Conservation (phyloP, 177 flowering plant genomes). For the Telopea speciosissima region DNA sequence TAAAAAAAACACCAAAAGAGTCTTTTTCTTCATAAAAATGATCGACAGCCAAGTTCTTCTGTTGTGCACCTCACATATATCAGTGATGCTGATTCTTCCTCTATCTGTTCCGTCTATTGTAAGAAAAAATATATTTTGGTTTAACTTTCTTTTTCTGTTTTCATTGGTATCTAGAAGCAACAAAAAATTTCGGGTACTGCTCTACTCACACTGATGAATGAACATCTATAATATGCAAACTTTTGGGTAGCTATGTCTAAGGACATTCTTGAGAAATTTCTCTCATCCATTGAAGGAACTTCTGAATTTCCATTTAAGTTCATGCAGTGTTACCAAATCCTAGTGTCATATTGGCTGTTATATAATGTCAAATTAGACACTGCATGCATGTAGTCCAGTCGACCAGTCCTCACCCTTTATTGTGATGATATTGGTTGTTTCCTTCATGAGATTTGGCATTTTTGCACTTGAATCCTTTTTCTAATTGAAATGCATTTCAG, state of each 20-base stretch:
- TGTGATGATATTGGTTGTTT: background rate
- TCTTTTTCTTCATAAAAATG: too few relatives aligned
- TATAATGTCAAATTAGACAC: background rate
- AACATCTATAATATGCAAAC: too few relatives aligned
- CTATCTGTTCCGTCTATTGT: too few relatives aligned
- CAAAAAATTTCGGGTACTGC: too few relatives aligned
- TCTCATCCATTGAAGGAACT: background rate
- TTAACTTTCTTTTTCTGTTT: too few relatives aligned
- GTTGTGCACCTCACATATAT: too few relatives aligned
- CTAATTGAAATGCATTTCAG: slow-evolving; percentile 4
- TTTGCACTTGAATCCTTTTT: background rate
- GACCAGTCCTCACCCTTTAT: background rate
- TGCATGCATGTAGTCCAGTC: background rate
- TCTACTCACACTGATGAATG: too few relatives aligned
- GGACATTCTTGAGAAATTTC: background rate
- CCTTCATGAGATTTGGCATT: background rate
- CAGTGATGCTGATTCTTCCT: too few relatives aligned
- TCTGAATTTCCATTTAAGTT: background rate
- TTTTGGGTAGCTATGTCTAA: background rate
- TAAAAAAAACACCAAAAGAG: too few relatives aligned
- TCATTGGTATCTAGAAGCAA: too few relatives aligned
- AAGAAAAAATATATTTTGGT: too few relatives aligned
- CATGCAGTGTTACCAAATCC: background rate
- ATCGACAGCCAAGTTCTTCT: too few relatives aligned
- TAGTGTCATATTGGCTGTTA: background rate